Conservation (phyloP, 768 basidiomycete genomes). For the Lenzites betulinus region DNA sequence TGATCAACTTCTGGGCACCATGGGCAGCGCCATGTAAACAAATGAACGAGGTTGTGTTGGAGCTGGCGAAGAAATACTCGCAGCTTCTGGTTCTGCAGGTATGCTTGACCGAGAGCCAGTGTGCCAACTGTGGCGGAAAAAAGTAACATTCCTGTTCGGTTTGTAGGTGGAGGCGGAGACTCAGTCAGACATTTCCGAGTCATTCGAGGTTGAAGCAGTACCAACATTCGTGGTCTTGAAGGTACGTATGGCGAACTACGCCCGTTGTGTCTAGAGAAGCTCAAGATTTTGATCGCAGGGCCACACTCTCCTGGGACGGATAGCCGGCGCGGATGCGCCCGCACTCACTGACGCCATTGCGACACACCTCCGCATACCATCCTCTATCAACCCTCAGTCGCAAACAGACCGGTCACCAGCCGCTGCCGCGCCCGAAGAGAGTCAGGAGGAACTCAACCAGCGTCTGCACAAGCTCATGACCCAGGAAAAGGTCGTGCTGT, state of each 20-base stretch:
- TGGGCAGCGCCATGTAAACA: slow-evolving; percentile 91
- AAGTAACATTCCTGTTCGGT: neutral
- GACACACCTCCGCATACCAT: slow-evolving; percentile 47
- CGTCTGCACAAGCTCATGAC: slow-evolving; percentile 76
- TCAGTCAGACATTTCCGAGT: slow-evolving; percentile 83
- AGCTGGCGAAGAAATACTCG: slow-evolving; percentile 74
- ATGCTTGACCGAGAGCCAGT: slow-evolving; percentile 20
- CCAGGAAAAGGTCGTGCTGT: slow-evolving; percentile 59
- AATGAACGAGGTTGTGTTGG: slow-evolving; percentile 80
- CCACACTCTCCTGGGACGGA: slow-evolving; percentile 77
- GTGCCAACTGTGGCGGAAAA: neutral
- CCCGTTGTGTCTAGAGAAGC: too few relatives aligned
- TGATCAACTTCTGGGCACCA: slow-evolving; percentile 93
- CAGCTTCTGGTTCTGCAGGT: slow-evolving; percentile 75
- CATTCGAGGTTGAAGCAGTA: slow-evolving; percentile 89
- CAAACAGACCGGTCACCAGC: slow-evolving; percentile 47
- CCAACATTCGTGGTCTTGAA: slow-evolving; percentile 82
- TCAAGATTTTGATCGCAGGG: slow-evolving; percentile 54
- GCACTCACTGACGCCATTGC: slow-evolving; percentile 62
- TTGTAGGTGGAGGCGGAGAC: slow-evolving; percentile 79
- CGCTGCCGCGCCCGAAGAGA: slow-evolving; percentile 43
- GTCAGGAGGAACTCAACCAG: slow-evolving; percentile 62
- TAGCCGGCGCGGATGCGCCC: slow-evolving; percentile 78
- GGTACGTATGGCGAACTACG: slow-evolving; percentile 43
- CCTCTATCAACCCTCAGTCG: slow-evolving; percentile 44